A percentile compares a stretch with the other conserved stretches of the same genome.
Conservation (phyloP, 208 protist species). For the Borovskyia barvae region DNA sequence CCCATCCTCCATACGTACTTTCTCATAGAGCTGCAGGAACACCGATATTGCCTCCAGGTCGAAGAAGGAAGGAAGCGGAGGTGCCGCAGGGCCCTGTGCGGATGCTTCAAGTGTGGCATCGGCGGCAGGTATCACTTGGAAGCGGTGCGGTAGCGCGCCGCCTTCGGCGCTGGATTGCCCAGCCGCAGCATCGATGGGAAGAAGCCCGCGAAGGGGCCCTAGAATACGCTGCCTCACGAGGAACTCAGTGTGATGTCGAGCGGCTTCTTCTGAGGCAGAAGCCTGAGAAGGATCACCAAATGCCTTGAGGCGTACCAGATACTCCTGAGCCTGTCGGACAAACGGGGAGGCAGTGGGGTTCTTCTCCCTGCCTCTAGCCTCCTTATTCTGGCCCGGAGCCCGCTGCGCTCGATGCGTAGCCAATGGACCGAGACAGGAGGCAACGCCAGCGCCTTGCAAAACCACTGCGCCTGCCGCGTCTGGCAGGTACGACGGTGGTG, state of each 20-base stretch:
- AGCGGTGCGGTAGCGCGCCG: too few species aligned
- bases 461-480: too few species aligned
- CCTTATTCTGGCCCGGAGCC: too few species aligned
- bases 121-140: neutral
- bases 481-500: too few species aligned
- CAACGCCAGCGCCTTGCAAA: too few species aligned
- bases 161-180: too few species aligned
- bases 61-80: conserved; percentile 23
- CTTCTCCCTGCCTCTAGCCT: too few species aligned
- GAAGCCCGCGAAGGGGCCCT: conserved; percentile 19
- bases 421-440: too few species aligned
- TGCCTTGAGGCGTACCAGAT: neutral
- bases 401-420: too few species aligned
- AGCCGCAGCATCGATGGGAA: too few species aligned
- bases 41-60: conserved; percentile 49
- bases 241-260: conserved; percentile 8
- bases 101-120: too few species aligned
- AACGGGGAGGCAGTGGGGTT: neutral
- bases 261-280: neutral
- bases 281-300: neutral
- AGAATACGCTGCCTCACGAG: conserved; percentile 23
- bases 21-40: conserved; percentile 58
- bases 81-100: neutral
- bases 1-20: conserved; percentile 58
- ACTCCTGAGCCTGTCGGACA: conserved; percentile 1